phyloP scores from a whole-genome alignment of 1,139 yeast species.

The Suhomyces choctaworum region DNA sequence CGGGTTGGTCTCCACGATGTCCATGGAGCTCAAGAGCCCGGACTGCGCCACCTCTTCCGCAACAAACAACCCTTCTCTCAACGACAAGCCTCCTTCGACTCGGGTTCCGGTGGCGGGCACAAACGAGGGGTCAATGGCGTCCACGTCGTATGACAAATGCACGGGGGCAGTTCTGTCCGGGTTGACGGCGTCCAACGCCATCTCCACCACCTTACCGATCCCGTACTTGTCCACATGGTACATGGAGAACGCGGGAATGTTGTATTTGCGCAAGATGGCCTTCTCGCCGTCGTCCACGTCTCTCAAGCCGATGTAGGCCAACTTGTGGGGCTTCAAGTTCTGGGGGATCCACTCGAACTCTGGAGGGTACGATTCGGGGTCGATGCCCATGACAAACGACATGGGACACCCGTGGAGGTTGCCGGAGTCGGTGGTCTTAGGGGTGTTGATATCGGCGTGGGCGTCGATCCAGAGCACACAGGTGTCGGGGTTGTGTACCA shows the following conservation, averaged over 20 bases:
- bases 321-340: slow-evolving; percentile 62
- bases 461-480: slow-evolving; percentile 97
- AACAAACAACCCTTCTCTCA: slow-evolving; percentile 90
- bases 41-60: slow-evolving; percentile 92
- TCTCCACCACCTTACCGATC: slow-evolving; percentile 84
- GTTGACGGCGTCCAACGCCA: slow-evolving; percentile 81
- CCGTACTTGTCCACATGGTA: slow-evolving; percentile 95
- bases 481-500: slow-evolving; percentile 79
- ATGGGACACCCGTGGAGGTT: slow-evolving; percentile 97
- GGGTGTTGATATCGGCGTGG: slow-evolving; percentile 94
- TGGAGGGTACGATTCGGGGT: slow-evolving; percentile 62
- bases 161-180: slow-evolving; percentile 76
- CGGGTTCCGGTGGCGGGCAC: slow-evolving; percentile 99
- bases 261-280: slow-evolving; percentile 64
- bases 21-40: slow-evolving; percentile 82
- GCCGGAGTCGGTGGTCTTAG: slow-evolving; percentile 83
- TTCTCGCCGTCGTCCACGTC: slow-evolving; percentile 91
- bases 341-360: slow-evolving; percentile 79
- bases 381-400: slow-evolving; percentile 81
- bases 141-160: slow-evolving; percentile 93
- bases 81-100: slow-evolving; percentile 91
- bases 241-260: slow-evolving; percentile 90
- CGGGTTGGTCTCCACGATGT: slow-evolving; percentile 94
- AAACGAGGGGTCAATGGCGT: slow-evolving; percentile 90
- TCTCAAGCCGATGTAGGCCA: slow-evolving; percentile 92